These are phyloP conservation scores for Trichosporon sp. DNA, from an alignment of 1,284 basidiomycete genomes.

Conservation along the genomic window DNA sequence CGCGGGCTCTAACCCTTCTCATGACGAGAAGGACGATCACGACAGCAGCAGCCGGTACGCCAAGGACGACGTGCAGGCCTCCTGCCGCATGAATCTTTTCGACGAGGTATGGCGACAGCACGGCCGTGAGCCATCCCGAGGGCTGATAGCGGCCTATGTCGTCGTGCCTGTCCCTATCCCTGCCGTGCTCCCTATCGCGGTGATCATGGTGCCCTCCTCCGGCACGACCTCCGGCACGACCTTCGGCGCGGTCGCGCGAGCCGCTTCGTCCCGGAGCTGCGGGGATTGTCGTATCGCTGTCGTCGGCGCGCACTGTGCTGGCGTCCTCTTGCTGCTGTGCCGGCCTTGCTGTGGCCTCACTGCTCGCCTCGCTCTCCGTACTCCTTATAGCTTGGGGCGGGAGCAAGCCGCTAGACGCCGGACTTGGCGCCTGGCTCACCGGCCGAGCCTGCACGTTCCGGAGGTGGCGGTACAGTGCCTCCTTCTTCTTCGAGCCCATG, in stretches of 20 bases:
- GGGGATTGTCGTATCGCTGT: not conserved
- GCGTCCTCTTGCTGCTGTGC: not conserved
- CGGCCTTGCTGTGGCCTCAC: slow-evolving; percentile 17
- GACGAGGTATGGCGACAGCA: not conserved
- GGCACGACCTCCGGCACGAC: too few species aligned
- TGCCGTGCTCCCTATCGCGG: not conserved
- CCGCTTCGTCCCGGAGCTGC: not conserved
- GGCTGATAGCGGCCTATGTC: not conserved
- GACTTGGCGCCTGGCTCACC: slow-evolving; percentile 12
- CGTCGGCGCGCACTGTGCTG: not conserved
- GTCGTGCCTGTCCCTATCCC: not conserved
- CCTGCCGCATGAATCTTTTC: not conserved
- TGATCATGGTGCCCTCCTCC: too few species aligned
- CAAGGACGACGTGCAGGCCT: not conserved
- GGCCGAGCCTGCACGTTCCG: slow-evolving; percentile 23
- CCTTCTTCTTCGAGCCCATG: slow-evolving; percentile 42
- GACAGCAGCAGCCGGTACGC: not conserved
- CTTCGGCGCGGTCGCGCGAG: not conserved
- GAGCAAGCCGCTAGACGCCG: slow-evolving; percentile 23
- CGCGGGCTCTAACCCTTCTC: slow-evolving; percentile 8
- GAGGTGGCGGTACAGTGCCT: slow-evolving; percentile 39
- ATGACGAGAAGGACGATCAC: slow-evolving; percentile 10
- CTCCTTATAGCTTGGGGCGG: slow-evolving; percentile 20
- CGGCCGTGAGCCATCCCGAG: not conserved
- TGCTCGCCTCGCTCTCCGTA: not conserved